Base-by-base conservation (phyloP, 2,329 filamentous ascomycete species). In the Verticillium klebahnii region DNA sequence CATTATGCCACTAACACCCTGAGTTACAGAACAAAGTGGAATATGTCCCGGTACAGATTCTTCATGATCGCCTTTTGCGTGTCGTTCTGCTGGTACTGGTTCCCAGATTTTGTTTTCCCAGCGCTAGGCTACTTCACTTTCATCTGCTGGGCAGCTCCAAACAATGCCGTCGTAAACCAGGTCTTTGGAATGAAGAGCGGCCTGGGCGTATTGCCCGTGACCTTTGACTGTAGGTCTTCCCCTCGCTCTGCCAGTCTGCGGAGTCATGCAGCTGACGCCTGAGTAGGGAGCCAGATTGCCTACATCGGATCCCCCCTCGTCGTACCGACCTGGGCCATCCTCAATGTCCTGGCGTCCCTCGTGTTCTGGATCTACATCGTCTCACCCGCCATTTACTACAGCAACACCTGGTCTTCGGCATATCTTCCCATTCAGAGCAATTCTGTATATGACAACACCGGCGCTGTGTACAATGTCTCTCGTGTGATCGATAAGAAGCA, bases 381-480 rank as follows among this genome's bases (percentile, higher is more conserved):
- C 2, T 76, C 74, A 0, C 78, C 78, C 0, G 78, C 74, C 1
- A 63, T 82, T 1, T 80, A 80, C 68, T 82, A 81, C 62, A 76
- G 75, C 3, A 81, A 81, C 65, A 80, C 77, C 0, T 82, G 80
- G 80, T 74, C 77, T 60, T 81, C 82, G 0, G 77, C 80, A 0
- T 82, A 84, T 59, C 70, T 86, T 14, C 83, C 84, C 0, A 74
- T 85, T 39, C 78, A 80, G 29, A 81, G 78, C 36, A 77, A 81
- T n/a, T 77, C 79, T 14, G 82, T 80, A 8, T 86, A 78, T 58
- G 84, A 86, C 68, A 83, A 85, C 54, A 82, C 74, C 0, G 83
- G 80, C 0, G 65, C 74, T 4, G 62, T 73, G 0, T 86, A 85
- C 65, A 77, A 85, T 50, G 79, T 81, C 0, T 72, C 75, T 0